Conservation (phyloP, 331 rosid species). For the Telfairia occidentalis region DNA sequence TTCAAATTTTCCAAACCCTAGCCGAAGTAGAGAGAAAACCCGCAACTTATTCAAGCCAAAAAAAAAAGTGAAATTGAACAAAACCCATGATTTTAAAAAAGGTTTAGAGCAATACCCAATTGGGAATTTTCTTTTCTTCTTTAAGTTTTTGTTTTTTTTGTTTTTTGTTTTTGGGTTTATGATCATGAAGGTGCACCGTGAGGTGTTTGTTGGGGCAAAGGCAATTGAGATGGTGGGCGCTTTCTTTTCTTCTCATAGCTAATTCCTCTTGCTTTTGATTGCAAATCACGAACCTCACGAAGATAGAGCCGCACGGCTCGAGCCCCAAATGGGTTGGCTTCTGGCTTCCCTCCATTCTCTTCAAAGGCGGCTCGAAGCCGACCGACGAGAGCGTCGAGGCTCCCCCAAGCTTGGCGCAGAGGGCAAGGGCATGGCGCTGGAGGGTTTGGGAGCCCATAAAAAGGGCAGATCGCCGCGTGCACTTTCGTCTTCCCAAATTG, state of each 20-base stretch:
- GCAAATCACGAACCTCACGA: conserved; percentile 20
- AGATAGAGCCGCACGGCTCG: conserved; percentile 18
- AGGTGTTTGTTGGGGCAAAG: not conserved
- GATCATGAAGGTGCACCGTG: not conserved
- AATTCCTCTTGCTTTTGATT: conserved; percentile 16
- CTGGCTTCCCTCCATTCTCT: conserved; percentile 17
- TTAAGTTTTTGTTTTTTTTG: not conserved
- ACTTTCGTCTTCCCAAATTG: conserved; percentile 20
- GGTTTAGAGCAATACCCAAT: conserved; percentile 9
- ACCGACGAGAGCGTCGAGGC: conserved; percentile 17
- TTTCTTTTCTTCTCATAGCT: conserved; percentile 20
- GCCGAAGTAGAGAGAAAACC: not conserved
- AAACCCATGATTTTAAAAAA: not conserved
- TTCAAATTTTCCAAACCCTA: conserved; percentile 12
- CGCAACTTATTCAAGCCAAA: not conserved
- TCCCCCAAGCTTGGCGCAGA: conserved; percentile 19
- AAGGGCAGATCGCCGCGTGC: conserved; percentile 12
- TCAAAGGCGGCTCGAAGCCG: conserved; percentile 19
- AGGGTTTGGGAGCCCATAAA: conserved; percentile 14
- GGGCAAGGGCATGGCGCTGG: conserved; percentile 20
- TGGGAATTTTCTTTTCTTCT: not conserved
- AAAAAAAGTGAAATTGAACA: not conserved
- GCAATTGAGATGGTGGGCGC: conserved; percentile 11
- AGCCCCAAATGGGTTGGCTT: conserved; percentile 18
- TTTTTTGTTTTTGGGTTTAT: not conserved